These are phyloP conservation scores for Quercus tomentella DNA, from an alignment of 331 rosid genomes.

Conservation along the genomic window DNA sequence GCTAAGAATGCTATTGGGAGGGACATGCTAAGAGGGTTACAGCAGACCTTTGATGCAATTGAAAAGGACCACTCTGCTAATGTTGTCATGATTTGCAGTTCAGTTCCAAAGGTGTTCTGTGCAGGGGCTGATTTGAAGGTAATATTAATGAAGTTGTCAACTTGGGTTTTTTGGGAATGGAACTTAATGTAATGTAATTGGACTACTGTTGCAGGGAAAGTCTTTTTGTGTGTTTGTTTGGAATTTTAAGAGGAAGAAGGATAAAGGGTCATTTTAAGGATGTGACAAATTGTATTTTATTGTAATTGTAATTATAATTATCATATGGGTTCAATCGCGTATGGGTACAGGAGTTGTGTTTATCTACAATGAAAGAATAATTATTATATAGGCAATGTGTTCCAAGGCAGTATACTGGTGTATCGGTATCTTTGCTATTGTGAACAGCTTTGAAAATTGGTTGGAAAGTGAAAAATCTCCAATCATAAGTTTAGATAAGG, in stretches of 20 bases:
- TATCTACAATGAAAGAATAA: not conserved
- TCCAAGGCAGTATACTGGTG: not conserved
- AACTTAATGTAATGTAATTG: not conserved
- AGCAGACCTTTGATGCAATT: slow-evolving; percentile 49
- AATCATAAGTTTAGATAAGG: not conserved
- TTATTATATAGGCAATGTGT: not conserved
- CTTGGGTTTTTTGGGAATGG: not conserved
- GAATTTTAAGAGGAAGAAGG: not conserved
- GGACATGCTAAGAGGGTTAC: slow-evolving; percentile 58
- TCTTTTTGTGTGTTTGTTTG: not conserved
- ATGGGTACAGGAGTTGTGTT: not conserved
- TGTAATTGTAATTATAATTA: not conserved
- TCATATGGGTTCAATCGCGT: not conserved
- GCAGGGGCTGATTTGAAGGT: slow-evolving; percentile 97
- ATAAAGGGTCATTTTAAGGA: not conserved
- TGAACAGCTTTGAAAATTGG: not conserved
- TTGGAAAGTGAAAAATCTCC: not conserved
- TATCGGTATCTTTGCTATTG: not conserved
- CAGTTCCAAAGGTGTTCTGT: slow-evolving; percentile 80
- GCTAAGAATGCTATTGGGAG: slow-evolving; percentile 82
- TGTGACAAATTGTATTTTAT: not conserved
- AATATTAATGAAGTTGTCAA: not conserved
- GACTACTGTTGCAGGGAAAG: not conserved
- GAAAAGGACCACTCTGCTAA: slow-evolving; percentile 46
- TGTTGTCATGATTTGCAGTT: slow-evolving; percentile 67